A percentile compares a stretch with the other conserved stretches of the same genome.
Evolutionary conservation across 2,329 filamentous ascomycete species (phyloP).

Genomic region (Pyrenophora teres): DNA sequence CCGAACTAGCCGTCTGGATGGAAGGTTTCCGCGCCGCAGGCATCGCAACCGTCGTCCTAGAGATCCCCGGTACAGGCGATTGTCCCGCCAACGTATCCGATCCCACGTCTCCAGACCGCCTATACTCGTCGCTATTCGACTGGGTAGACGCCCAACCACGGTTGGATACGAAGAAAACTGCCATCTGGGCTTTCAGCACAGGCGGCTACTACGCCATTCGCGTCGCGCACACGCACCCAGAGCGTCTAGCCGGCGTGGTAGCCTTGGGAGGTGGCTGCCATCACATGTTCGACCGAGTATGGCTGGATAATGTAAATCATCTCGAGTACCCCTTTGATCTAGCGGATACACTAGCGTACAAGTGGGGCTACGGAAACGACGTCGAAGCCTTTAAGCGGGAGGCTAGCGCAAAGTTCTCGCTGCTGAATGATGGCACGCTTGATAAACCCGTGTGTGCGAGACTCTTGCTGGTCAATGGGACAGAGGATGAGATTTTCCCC

Average conservation of each 20-base stretch:
- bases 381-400: slow-evolving; percentile 54
- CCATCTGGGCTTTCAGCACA: slow-evolving; percentile 63
- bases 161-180: slow-evolving; percentile 56
- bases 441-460: slow-evolving; percentile 55
- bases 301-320: slow-evolving; percentile 60
- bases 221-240: slow-evolving; percentile 61
- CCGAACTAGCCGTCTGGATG: slow-evolving; percentile 59
- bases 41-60: slow-evolving; percentile 57
- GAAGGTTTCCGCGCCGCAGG: slow-evolving; percentile 56
- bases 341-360: slow-evolving; percentile 56
- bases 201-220: slow-evolving; percentile 65
- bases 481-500: slow-evolving; percentile 65
- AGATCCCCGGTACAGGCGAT: slow-evolving; percentile 64
- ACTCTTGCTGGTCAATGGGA: slow-evolving; percentile 62
- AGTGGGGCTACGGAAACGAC: slow-evolving; percentile 51
- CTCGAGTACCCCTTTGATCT: slow-evolving; percentile 66
- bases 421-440: slow-evolving; percentile 61
- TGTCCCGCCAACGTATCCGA: slow-evolving; percentile 57
- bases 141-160: slow-evolving; percentile 56
- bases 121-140: slow-evolving; percentile 60
- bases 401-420: slow-evolving; percentile 56
- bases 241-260: slow-evolving; percentile 57
- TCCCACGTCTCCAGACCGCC: slow-evolving; percentile 56
- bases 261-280: slow-evolving; percentile 60
- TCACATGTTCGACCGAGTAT: slow-evolving; percentile 61